These are phyloP conservation scores for Arthrobotrys pseudoclavata DNA, from an alignment of 2,329 filamentous ascomycete species.

Conservation along the genomic window DNA sequence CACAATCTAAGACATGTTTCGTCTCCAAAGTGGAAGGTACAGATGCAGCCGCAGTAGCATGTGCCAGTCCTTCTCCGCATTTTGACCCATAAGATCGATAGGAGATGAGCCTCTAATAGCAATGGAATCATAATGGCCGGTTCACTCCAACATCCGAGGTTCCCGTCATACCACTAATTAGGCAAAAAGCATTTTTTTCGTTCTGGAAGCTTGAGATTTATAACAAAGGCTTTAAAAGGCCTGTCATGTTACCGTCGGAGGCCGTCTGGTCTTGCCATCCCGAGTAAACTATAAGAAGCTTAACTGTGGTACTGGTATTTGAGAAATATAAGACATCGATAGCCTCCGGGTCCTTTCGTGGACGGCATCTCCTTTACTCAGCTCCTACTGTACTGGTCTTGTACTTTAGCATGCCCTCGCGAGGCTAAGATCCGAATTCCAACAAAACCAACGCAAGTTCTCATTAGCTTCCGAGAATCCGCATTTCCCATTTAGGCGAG, in stretches of 20 bases:
- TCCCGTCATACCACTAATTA: conserved; percentile 39
- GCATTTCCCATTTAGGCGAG: not conserved
- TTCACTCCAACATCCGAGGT: conserved; percentile 55
- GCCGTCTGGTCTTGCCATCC: conserved; percentile 43
- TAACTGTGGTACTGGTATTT: conserved; percentile 45
- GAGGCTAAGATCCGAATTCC: conserved; percentile 27
- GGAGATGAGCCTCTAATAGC: conserved; percentile 46
- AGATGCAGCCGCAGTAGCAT: conserved; percentile 42
- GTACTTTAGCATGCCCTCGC: not conserved
- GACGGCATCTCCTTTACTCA: conserved; percentile 16
- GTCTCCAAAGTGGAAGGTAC: conserved; percentile 58
- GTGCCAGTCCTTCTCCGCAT: conserved; percentile 56
- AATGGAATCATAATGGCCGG: conserved; percentile 54
- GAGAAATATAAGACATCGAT: conserved; percentile 55
- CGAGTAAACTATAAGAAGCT: conserved; percentile 33
- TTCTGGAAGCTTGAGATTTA: conserved; percentile 51
- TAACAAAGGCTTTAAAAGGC: conserved; percentile 9
- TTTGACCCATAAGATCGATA: conserved; percentile 54
- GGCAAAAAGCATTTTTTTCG: conserved; percentile 39
- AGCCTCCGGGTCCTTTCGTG: conserved; percentile 22
- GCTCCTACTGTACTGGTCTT: not conserved
- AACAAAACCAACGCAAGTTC: conserved; percentile 53
- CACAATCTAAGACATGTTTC: conserved; percentile 57
- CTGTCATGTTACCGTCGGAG: conserved; percentile 46
- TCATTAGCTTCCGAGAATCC: not conserved